Evolutionary conservation across 768 basidiomycete species (phyloP).

Genomic region (Suillus brevipes): DNA sequence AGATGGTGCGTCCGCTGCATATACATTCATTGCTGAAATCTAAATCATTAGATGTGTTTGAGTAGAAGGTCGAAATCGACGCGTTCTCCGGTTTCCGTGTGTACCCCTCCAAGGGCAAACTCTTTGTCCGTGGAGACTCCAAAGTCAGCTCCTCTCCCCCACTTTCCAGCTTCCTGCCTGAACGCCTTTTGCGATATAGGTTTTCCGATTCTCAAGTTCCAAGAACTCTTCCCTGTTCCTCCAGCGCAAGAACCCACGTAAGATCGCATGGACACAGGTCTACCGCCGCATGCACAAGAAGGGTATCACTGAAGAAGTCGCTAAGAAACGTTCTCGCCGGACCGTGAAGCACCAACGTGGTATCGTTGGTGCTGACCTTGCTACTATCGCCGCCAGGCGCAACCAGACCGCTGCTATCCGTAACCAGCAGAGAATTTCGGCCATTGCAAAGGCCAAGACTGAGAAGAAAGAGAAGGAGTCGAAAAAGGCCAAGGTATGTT

Average conservation of each 20-base stretch:
- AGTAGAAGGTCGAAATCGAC: slow-evolving; percentile 97
- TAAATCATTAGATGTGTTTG: slow-evolving; percentile 16
- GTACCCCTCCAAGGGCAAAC: slow-evolving; percentile 96
- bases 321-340: slow-evolving; percentile 97
- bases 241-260: slow-evolving; percentile 99
- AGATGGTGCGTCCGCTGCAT: slow-evolving; percentile 27
- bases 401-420: slow-evolving; percentile 90
- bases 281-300: slow-evolving; percentile 99
- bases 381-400: slow-evolving; percentile 86
- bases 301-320: slow-evolving; percentile 98
- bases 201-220: slow-evolving; percentile 92
- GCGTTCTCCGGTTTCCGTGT: slow-evolving; percentile 96
- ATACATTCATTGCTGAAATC: neutral
- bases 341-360: slow-evolving; percentile 98
- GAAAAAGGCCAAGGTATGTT: slow-evolving; percentile 80
- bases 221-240: slow-evolving; percentile 97
- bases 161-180: neutral
- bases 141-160: slow-evolving; percentile 59
- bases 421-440: slow-evolving; percentile 74
- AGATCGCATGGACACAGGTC: slow-evolving; percentile 95
- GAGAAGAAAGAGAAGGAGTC: slow-evolving; percentile 97
- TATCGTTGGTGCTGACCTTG: slow-evolving; percentile 94
- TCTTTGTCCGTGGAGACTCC: slow-evolving; percentile 94
- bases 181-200: slow-evolving; percentile 41
- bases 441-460: slow-evolving; percentile 91